Percentiles rank a stretch among this genome's conserved stretches.
These are phyloP conservation scores for Pleurotus ostreatus DNA, from an alignment of 768 basidiomycete species.

Conservation along the genomic window DNA sequence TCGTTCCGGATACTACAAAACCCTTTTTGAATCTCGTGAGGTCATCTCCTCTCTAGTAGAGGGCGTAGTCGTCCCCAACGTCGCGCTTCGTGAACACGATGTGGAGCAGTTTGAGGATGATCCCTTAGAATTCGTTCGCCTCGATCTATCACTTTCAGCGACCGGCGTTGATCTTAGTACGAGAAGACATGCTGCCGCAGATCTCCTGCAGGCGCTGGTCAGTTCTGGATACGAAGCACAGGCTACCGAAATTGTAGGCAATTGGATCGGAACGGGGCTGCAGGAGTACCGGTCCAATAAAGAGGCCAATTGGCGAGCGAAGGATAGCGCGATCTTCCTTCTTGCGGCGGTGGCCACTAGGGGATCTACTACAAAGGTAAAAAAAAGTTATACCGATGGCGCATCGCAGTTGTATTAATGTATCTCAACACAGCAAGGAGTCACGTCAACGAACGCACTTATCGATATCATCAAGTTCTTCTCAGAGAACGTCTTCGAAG, in stretches of 20 bases:
- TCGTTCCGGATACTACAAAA: constrained; percentile 78
- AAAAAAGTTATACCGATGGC: constrained; percentile 14
- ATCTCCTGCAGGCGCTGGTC: constrained; percentile 91
- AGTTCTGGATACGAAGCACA: constrained; percentile 75
- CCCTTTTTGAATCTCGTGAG: constrained; percentile 76
- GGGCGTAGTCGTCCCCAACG: constrained; percentile 93
- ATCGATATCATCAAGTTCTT: constrained; percentile 97
- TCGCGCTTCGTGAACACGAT: constrained; percentile 82
- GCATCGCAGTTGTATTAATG: constrained; percentile 3
- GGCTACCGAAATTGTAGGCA: constrained; percentile 81
- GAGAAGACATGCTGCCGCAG: constrained; percentile 87
- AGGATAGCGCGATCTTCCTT: constrained; percentile 91
- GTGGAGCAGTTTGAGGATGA: constrained; percentile 97
- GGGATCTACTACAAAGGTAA: constrained; percentile 80
- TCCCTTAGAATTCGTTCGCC: constrained; percentile 89
- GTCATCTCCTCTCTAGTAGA: constrained; percentile 82
- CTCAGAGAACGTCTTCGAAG: constrained; percentile 84
- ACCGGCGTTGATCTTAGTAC: constrained; percentile 70
- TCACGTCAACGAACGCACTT: constrained; percentile 87
- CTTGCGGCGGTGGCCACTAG: constrained; percentile 91
- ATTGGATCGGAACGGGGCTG: constrained; percentile 80
- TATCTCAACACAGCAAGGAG: constrained; percentile 61
- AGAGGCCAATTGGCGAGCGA: constrained; percentile 75
- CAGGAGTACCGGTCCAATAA: constrained; percentile 62
- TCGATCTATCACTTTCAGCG: constrained; percentile 71